These are phyloP conservation scores for Rubroboletus satanas DNA, from an alignment of 768 basidiomycete species.

Conservation along the genomic window DNA sequence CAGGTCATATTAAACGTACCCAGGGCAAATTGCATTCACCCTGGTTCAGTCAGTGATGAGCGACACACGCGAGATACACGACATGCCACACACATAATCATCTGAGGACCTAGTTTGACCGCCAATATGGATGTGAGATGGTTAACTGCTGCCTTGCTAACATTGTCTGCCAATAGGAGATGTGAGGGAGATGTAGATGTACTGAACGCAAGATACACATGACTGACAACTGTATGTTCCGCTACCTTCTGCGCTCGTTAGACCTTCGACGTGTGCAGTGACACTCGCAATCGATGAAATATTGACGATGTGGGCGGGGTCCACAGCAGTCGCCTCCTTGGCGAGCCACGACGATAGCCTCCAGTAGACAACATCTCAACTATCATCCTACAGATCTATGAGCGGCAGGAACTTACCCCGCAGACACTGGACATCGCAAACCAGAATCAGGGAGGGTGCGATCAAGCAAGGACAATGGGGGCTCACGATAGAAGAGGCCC, in stretches of 20 bases:
- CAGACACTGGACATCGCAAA: conserved; percentile 37
- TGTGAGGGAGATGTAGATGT: neutral
- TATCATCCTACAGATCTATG: neutral
- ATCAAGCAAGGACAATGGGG: neutral
- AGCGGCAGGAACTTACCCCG: conserved; percentile 30
- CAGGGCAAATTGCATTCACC: conserved; percentile 82
- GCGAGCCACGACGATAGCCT: conserved; percentile 47
- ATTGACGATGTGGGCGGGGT: conserved; percentile 79
- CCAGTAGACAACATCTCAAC: neutral
- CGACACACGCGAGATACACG: neutral
- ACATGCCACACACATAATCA: conserved; percentile 56
- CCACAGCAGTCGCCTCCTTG: conserved; percentile 57
- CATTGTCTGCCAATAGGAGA: conserved; percentile 47
- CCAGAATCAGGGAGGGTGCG: neutral
- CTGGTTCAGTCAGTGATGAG: conserved; percentile 33
- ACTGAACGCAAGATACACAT: neutral
- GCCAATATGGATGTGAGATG: conserved; percentile 75
- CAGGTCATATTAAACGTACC: conserved; percentile 39
- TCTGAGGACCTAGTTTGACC: conserved; percentile 52
- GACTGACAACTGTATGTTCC: conserved; percentile 80
- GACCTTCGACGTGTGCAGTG: conserved; percentile 44
- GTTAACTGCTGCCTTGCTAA: conserved; percentile 86
- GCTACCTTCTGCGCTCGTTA: conserved; percentile 48
- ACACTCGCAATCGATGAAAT: conserved; percentile 70
- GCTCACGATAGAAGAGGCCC: conserved; percentile 74